phyloP scores from a whole-genome alignment of 148 eudicot species.

The Fagopyrum esculentum region DNA sequence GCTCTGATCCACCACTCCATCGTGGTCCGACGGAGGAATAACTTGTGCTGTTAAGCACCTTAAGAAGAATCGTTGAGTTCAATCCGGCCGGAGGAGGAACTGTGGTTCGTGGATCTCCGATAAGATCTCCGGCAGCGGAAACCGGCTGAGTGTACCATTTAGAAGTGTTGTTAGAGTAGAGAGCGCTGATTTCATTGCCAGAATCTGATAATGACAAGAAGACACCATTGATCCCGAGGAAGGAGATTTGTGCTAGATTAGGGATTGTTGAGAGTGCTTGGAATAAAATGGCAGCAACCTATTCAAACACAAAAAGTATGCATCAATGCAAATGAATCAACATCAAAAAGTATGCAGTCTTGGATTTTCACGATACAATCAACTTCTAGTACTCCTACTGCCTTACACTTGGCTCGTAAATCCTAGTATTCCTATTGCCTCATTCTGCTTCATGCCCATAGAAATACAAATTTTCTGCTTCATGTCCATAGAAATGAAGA shows the following conservation, averaged over 20 bases:
- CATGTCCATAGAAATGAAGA: too few species aligned
- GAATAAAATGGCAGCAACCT: slow-evolving; percentile 9
- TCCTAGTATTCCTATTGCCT: too few species aligned
- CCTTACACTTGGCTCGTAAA: too few species aligned
- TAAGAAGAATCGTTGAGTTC: neutral
- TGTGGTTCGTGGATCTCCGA: neutral
- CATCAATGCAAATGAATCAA: neutral
- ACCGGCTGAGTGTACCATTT: slow-evolving; percentile 21
- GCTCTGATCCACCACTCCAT: slow-evolving; percentile 21
- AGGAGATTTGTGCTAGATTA: slow-evolving; percentile 44
- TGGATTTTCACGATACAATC: too few species aligned
- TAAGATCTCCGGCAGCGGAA: neutral
- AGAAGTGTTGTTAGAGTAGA: slow-evolving; percentile 7
- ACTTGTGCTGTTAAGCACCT: neutral
- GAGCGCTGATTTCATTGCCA: too few species aligned
- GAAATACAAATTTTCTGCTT: too few species aligned
- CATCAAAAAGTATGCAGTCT: too few species aligned
- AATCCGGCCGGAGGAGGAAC: neutral
- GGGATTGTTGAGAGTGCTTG: slow-evolving; percentile 19
- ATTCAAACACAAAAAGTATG: neutral
- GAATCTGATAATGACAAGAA: slow-evolving; percentile 12
- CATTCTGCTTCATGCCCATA: too few species aligned
- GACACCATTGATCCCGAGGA: slow-evolving; percentile 41
- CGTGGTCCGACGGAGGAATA: slow-evolving; percentile 19
- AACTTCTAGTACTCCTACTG: too few species aligned